A percentile compares a stretch with the other conserved stretches of the same genome.
Evolutionary conservation across 192 early-diverging fungal species (phyloP).

Genomic region (Rhizophlyctis rosea): DNA sequence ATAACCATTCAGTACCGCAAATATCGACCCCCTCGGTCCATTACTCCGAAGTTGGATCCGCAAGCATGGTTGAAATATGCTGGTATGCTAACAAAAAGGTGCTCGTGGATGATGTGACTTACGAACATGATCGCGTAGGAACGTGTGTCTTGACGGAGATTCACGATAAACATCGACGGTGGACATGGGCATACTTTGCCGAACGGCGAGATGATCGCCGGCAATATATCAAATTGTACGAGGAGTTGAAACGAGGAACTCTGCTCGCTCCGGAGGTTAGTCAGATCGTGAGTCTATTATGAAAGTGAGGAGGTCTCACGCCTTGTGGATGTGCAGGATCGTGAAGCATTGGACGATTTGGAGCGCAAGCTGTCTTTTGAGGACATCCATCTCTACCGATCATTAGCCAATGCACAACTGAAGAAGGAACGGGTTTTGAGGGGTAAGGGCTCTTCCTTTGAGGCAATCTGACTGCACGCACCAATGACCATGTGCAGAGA

Average conservation of each 20-base stretch:
- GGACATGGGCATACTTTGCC: constrained; percentile 80
- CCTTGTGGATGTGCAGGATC: constrained; percentile 44
- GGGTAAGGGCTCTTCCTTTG: neutral
- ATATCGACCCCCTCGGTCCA: constrained; percentile 75
- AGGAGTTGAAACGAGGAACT: constrained; percentile 49
- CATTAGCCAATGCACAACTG: constrained; percentile 68
- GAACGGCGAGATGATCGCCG: constrained; percentile 79
- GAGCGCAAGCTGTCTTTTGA: constrained; percentile 80
- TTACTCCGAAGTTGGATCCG: constrained; percentile 82
- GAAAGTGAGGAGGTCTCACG: neutral
- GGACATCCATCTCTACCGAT: constrained; percentile 85
- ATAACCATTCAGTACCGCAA: constrained; percentile 67
- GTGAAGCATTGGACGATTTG: constrained; percentile 55
- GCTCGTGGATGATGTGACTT: neutral
- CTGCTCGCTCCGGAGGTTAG: constrained; percentile 42
- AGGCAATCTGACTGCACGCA: neutral
- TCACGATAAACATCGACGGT: constrained; percentile 75
- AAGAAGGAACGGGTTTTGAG: constrained; percentile 38
- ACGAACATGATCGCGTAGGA: constrained; percentile 49
- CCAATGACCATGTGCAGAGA: too few relatives aligned
- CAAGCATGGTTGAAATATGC: constrained; percentile 72
- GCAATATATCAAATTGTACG: constrained; percentile 74
- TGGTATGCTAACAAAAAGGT: constrained; percentile 20
- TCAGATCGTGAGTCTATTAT: too few relatives aligned
- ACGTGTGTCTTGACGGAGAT: constrained; percentile 81